A percentile compares a stretch with the other conserved stretches of the same genome.
Conservation (phyloP, 1,139 yeast genomes). For the Magnusiomyces paraingens region DNA sequence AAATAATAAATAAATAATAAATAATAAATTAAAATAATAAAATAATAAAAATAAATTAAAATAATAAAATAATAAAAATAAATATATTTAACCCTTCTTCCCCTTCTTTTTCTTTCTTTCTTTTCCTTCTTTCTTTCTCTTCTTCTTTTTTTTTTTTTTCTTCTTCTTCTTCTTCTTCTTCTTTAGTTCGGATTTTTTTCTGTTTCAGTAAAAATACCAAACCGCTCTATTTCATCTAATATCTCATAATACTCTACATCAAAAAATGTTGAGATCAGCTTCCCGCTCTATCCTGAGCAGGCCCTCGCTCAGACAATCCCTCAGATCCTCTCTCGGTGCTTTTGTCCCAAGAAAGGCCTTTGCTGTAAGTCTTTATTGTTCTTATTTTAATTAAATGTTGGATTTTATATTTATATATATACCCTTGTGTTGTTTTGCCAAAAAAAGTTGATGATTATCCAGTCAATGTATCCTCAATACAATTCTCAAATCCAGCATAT, state of each 20-base stretch:
- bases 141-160: constrained; percentile 6
- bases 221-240: background rate
- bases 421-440: too few relatives aligned
- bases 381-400: background rate
- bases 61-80: too few relatives aligned
- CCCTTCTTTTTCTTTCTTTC: too few relatives aligned
- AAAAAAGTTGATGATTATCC: too few relatives aligned
- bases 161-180: constrained; percentile 4
- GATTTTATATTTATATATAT: too few relatives aligned
- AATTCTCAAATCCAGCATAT: too few relatives aligned
- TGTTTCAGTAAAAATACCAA: background rate
- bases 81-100: background rate
- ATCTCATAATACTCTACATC: background rate
- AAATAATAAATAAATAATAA: too few relatives aligned
- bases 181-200: constrained; percentile 4
- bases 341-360: constrained; percentile 13
- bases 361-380: constrained; percentile 18
- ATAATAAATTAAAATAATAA: too few relatives aligned
- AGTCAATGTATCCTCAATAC: too few relatives aligned
- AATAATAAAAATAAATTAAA: too few relatives aligned
- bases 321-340: constrained; percentile 15
- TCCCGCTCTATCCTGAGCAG: constrained; percentile 19
- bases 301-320: constrained; percentile 14
- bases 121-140: constrained; percentile 1
- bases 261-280: constrained; percentile 21